A percentile compares a stretch with the other conserved stretches of the same genome.
Conservation (phyloP, 345 rosid species). For the Firmiana major region DNA sequence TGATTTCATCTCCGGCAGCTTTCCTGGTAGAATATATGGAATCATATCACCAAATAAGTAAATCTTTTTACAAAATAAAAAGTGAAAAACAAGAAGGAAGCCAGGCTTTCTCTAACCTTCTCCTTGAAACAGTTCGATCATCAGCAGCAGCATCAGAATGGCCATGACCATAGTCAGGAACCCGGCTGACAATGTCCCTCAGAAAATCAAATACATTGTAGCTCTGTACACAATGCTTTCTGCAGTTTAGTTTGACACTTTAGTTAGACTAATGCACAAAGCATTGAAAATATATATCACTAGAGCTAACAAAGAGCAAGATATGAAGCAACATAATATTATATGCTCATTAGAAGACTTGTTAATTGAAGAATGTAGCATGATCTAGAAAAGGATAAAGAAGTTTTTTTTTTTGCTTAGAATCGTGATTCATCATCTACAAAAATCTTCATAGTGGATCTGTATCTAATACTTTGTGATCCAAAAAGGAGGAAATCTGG, state of each 20-base stretch:
- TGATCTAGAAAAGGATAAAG: neutral
- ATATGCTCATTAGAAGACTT: constrained; percentile 1
- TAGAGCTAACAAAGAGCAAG: neutral
- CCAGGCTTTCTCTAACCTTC: constrained; percentile 44
- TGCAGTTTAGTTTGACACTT: constrained; percentile 34
- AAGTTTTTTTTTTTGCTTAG: neutral
- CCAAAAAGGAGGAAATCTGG: neutral
- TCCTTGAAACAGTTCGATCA: constrained; percentile 68
- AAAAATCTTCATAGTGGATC: neutral
- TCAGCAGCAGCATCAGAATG: constrained; percentile 70
- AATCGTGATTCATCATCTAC: neutral
- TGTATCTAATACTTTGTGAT: neutral
- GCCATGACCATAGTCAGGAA: constrained; percentile 90
- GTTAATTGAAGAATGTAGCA: neutral
- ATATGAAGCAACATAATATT: neutral
- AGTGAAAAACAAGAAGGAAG: neutral
- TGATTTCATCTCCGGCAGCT: constrained; percentile 64
- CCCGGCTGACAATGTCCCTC: constrained; percentile 89
- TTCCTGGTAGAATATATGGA: constrained; percentile 46
- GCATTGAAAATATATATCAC: neutral
- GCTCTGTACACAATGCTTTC: constrained; percentile 95
- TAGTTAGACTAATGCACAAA: constrained; percentile 6
- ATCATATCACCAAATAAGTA: neutral
- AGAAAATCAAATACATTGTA: constrained; percentile 97
- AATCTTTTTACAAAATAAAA: neutral